Base-by-base conservation (phyloP, 371 early-diverging fungal genomes). In the Capillidium heterosporum region DNA sequence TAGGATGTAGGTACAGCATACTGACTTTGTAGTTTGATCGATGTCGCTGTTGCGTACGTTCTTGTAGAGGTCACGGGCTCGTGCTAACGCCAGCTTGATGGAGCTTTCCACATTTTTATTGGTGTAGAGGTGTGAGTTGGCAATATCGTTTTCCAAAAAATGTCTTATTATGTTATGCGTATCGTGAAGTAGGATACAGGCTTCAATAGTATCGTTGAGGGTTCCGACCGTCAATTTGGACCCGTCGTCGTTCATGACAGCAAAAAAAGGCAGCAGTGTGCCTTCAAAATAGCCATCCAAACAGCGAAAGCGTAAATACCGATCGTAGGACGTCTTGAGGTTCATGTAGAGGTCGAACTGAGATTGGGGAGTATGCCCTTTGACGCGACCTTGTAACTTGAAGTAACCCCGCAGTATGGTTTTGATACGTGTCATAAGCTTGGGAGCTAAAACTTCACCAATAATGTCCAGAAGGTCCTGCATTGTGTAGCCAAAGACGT, bases 11-110 rank as follows among this genome's bases (percentile, higher is more conserved):
- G n/a, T n/a, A n/a, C n/a, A n/a, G n/a, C n/a, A n/a, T n/a, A n/a
- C n/a, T n/a, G n/a, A n/a, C n/a, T n/a, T n/a, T n/a, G n/a, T n/a
- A n/a, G n/a, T n/a, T n/a, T n/a, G n/a, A n/a, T n/a, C n/a, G n/a
- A n/a, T n/a, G n/a, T n/a, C n/a, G n/a, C n/a, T n/a, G n/a, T n/a
- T n/a, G n/a, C n/a, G n/a, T n/a, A n/a, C n/a, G n/a, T n/a, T n/a
- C n/a, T n/a, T n/a, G n/a, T n/a, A n/a, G n/a, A n/a, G n/a, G n/a
- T n/a, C n/a, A n/a, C n/a, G n/a, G n/a, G n/a, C 60, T 52, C 50
- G 57, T 57, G 48, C 56, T 58, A 48, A 58, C 56, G 52, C 63
- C 59, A 32, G 63, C 53, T 40, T 57, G 8, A 62, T 35, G 51
- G 54, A 62, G 60, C 60, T 57, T 65, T 19, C 43, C 7, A 26